Percentiles rank a stretch among this genome's conserved stretches.
These are phyloP conservation scores for Penicillium olsonii DNA, from an alignment of 2,329 filamentous ascomycete genomes.

Conservation along the genomic window DNA sequence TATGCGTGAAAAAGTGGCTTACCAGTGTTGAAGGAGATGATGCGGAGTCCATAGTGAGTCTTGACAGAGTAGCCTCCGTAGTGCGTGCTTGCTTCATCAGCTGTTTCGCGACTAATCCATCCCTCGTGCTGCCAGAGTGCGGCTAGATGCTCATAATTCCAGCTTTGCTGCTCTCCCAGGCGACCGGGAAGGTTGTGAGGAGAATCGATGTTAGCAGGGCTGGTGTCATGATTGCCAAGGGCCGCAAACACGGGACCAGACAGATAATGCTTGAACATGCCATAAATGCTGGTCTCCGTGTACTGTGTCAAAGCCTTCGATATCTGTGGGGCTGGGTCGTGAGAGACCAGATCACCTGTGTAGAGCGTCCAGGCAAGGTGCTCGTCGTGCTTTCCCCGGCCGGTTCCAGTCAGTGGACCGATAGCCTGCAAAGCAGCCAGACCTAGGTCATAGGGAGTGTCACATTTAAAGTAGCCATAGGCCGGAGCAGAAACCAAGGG, in stretches of 20 bases:
- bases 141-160: slow-evolving; percentile 61
- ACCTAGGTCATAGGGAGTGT: slow-evolving; percentile 60
- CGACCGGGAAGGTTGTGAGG: slow-evolving; percentile 56
- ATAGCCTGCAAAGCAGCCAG: slow-evolving; percentile 59
- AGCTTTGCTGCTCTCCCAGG: slow-evolving; percentile 57
- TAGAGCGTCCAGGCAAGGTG: slow-evolving; percentile 58
- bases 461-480: slow-evolving; percentile 59
- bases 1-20: slow-evolving; percentile 34
- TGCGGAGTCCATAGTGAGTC: slow-evolving; percentile 54
- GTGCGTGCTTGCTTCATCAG: slow-evolving; percentile 52
- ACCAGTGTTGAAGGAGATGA: slow-evolving; percentile 57
- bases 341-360: slow-evolving; percentile 59
- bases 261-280: slow-evolving; percentile 59
- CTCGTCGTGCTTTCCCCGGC: slow-evolving; percentile 39
- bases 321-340: slow-evolving; percentile 55
- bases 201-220: slow-evolving; percentile 55
- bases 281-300: slow-evolving; percentile 54
- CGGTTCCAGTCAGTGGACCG: slow-evolving; percentile 58
- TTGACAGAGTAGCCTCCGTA: slow-evolving; percentile 60
- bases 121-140: slow-evolving; percentile 58
- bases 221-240: slow-evolving; percentile 61
- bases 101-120: slow-evolving; percentile 53
- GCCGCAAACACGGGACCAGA: slow-evolving; percentile 58
- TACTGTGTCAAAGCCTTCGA: slow-evolving; percentile 57
- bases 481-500: slow-evolving; percentile 52